Evolutionary conservation across 495 filamentous ascomycete species (phyloP).

Genomic region (Xylaria bambusicola): DNA sequence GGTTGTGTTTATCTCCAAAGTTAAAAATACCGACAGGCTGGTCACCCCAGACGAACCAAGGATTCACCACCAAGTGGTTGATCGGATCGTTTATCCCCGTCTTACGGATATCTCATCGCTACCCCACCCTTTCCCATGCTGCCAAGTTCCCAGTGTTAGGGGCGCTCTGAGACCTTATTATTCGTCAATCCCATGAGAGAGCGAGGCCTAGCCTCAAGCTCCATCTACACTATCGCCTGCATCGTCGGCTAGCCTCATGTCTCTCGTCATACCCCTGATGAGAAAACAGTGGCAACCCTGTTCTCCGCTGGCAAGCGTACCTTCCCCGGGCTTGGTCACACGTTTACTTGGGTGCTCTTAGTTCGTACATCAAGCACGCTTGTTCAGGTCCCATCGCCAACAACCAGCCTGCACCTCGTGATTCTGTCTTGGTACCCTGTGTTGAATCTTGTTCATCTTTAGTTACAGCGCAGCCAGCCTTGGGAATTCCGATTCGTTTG

Average conservation of each 20-base stretch:
- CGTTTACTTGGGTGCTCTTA: conserved; percentile 8
- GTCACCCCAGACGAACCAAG: neutral
- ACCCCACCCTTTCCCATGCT: conserved; percentile 15
- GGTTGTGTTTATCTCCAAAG: neutral
- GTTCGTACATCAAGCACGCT: conserved; percentile 9
- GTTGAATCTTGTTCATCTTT: neutral
- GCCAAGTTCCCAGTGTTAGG: conserved; percentile 17
- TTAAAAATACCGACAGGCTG: neutral
- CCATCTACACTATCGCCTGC: neutral
- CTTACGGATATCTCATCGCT: conserved; percentile 4
- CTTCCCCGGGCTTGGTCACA: neutral
- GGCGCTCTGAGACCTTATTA: conserved; percentile 5
- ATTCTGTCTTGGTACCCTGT: conserved; percentile 5
- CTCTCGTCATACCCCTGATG: conserved; percentile 5
- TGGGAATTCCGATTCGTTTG: neutral
- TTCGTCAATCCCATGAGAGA: conserved; percentile 16
- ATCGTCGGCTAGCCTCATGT: conserved; percentile 11
- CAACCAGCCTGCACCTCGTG: conserved; percentile 3
- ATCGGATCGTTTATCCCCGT: conserved; percentile 19
- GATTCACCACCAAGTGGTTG: conserved; percentile 2
- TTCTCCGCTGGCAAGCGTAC: conserved; percentile 7
- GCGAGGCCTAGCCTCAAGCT: conserved; percentile 13
- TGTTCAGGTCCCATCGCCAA: conserved; percentile 10
- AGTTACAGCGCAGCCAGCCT: conserved; percentile 6
- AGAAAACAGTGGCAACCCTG: neutral